phyloP scores from a whole-genome alignment of 257 asterid genomes.

The Fraxinus excelsior region DNA sequence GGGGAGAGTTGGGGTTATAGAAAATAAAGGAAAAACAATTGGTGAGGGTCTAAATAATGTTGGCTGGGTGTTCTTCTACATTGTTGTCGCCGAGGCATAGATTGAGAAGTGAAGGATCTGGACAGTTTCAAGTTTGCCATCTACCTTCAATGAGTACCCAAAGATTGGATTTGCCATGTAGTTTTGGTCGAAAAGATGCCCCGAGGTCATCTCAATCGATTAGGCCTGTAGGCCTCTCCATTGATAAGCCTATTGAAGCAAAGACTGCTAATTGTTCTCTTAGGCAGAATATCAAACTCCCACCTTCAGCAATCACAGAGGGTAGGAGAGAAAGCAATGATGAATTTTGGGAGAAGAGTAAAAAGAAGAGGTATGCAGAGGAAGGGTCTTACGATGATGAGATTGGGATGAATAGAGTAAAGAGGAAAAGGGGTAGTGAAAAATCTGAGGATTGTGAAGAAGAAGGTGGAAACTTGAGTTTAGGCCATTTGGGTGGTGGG shows the following conservation, averaged over 20 bases:
- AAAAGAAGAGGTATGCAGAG: constrained; percentile 70
- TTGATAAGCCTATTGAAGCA: constrained; percentile 57
- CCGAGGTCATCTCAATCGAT: constrained; percentile 53
- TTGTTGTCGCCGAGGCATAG: constrained; percentile 91
- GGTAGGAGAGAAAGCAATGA: constrained; percentile 48
- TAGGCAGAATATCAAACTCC: constrained; percentile 64
- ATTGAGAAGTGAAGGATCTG: constrained; percentile 79
- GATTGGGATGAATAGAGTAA: constrained; percentile 43
- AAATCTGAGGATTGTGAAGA: constrained; percentile 34
- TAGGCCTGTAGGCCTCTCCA: constrained; percentile 74
- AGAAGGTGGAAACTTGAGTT: constrained; percentile 50
- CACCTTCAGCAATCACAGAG: constrained; percentile 58
- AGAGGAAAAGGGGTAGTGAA: constrained; percentile 62
- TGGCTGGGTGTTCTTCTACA: constrained; percentile 97
- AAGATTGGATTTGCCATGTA: constrained; percentile 84
- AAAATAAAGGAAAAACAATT: constrained; percentile 31
- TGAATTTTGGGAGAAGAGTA: constrained; percentile 57
- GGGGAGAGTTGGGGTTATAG: constrained; percentile 48
- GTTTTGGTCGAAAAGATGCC: constrained; percentile 62
- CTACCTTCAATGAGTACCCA: constrained; percentile 96
- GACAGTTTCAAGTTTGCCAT: constrained; percentile 85
- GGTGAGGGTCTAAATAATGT: constrained; percentile 74
- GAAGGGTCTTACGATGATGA: constrained; percentile 56
- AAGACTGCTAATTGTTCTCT: constrained; percentile 41
- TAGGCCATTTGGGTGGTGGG: constrained; percentile 50